Conservation (phyloP, 306 rosid species). For the Lablab purpureus region DNA sequence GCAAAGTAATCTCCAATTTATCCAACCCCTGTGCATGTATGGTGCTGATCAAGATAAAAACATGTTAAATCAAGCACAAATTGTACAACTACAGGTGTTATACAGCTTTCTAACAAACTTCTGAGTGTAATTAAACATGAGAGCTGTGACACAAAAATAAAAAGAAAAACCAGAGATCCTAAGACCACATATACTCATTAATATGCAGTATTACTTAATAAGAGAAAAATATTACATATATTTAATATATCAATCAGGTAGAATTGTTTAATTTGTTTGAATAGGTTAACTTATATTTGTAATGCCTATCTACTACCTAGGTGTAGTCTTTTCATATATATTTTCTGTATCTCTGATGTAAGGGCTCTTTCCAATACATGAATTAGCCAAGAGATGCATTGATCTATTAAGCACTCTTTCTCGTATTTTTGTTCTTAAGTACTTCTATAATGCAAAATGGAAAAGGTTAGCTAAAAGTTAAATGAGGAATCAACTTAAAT, state of each 20-base stretch:
- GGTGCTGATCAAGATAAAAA: slow-evolving; percentile 64
- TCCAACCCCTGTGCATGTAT: slow-evolving; percentile 58
- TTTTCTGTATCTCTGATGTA: too few species aligned
- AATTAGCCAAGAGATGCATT: too few species aligned
- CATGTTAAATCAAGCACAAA: slow-evolving; percentile 46
- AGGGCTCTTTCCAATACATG: too few species aligned
- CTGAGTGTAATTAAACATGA: slow-evolving; percentile 8
- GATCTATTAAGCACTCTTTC: too few species aligned
- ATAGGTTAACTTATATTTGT: too few species aligned
- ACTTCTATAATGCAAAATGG: slow-evolving; percentile 19
- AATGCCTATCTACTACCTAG: too few species aligned
- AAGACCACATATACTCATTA: not conserved
- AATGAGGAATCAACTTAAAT: slow-evolving; percentile 18
- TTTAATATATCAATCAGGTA: not conserved
- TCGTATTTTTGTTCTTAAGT: too few species aligned
- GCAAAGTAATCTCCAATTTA: slow-evolving; percentile 61
- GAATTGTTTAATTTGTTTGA: too few species aligned
- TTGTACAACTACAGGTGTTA: slow-evolving; percentile 15
- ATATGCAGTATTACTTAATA: not conserved
- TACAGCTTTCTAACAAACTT: slow-evolving; percentile 37
- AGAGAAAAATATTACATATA: not conserved
- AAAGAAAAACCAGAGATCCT: not conserved
- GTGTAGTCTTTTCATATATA: too few species aligned
- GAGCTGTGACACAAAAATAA: not conserved
- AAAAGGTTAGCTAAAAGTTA: not conserved